Conservation (phyloP, 805 yeast genomes). For the Candida patagonica region DNA sequence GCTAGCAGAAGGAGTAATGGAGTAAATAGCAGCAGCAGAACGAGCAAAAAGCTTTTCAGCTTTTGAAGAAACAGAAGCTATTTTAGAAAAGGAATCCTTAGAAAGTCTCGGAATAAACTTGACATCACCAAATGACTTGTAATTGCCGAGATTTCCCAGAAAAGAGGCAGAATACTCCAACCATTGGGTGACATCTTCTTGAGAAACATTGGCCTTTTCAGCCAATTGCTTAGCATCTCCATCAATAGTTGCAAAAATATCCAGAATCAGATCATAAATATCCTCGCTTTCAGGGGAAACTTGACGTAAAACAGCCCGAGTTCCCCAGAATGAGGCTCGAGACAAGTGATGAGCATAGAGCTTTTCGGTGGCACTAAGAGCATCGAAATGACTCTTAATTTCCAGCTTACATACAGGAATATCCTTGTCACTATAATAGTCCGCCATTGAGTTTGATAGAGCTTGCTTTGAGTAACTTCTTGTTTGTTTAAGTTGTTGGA, state of each 20-base stretch:
- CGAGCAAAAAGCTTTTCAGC: constrained; percentile 24
- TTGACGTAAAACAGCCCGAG: constrained; percentile 69
- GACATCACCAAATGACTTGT: constrained; percentile 83
- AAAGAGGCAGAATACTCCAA: constrained; percentile 56
- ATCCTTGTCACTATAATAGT: constrained; percentile 40
- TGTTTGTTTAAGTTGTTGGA: no score
- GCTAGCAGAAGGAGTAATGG: constrained; percentile 36
- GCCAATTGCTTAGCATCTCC: constrained; percentile 44
- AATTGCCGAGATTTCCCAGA: constrained; percentile 56
- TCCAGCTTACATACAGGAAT: constrained; percentile 67
- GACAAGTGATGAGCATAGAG: constrained; percentile 77
- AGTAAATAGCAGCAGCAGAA: constrained; percentile 38
- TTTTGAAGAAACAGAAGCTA: constrained; percentile 37
- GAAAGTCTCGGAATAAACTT: constrained; percentile 68
- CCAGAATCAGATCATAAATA: constrained; percentile 61
- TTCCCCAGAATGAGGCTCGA: constrained; percentile 76
- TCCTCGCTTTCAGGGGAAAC: constrained; percentile 75
- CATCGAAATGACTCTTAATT: constrained; percentile 61
- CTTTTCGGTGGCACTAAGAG: constrained; percentile 49
- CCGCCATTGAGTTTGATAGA: no score
- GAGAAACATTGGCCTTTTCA: constrained; percentile 21
- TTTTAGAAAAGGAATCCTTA: constrained; percentile 37
- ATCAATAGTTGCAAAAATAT: constrained; percentile 43
- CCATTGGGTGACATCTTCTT: constrained; percentile 36
- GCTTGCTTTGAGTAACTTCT: no score